Percentiles rank a stretch among this genome's conserved stretches.
Evolutionary conservation across 2,329 filamentous ascomycete genomes (phyloP).

Genomic region (Pseudogymnoascus sp.): DNA sequence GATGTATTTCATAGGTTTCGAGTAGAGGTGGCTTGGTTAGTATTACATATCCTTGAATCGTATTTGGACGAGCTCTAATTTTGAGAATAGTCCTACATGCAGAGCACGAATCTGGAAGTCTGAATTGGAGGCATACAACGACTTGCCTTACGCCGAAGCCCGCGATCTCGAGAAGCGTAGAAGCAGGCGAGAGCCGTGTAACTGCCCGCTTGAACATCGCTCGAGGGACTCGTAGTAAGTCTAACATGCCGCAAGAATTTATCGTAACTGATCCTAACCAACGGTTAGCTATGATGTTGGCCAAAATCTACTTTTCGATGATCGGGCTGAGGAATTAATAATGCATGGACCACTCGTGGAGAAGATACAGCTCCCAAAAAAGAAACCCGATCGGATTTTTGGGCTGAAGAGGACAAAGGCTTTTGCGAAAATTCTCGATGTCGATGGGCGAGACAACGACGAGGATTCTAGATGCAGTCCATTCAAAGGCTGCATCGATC

Average conservation of each 20-base stretch:
- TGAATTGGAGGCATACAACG: slow-evolving; percentile 11
- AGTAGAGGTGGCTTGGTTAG: slow-evolving; percentile 15
- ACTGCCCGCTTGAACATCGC: background rate
- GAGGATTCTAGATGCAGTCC: background rate
- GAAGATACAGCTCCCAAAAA: slow-evolving; percentile 8
- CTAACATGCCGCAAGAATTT: background rate
- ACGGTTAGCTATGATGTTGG: background rate
- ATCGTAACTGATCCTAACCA: background rate
- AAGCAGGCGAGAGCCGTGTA: slow-evolving; percentile 1
- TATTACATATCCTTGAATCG: background rate
- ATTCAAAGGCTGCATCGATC: slow-evolving; percentile 12
- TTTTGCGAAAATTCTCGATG: slow-evolving; percentile 10
- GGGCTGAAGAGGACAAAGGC: slow-evolving; percentile 14
- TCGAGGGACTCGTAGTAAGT: background rate
- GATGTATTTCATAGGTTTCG: slow-evolving; percentile 10
- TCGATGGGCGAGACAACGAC: background rate
- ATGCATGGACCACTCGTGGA: background rate
- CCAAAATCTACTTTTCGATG: background rate
- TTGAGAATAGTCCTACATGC: slow-evolving; percentile 11
- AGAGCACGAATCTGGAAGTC: slow-evolving; percentile 13
- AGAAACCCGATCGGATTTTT: slow-evolving; percentile 15
- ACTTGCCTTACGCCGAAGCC: background rate
- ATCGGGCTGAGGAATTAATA: background rate
- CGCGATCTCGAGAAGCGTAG: background rate
- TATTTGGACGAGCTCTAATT: slow-evolving; percentile 5